phyloP scores from a whole-genome alignment of 768 basidiomycete genomes.

The Cubamyces lactineus region DNA sequence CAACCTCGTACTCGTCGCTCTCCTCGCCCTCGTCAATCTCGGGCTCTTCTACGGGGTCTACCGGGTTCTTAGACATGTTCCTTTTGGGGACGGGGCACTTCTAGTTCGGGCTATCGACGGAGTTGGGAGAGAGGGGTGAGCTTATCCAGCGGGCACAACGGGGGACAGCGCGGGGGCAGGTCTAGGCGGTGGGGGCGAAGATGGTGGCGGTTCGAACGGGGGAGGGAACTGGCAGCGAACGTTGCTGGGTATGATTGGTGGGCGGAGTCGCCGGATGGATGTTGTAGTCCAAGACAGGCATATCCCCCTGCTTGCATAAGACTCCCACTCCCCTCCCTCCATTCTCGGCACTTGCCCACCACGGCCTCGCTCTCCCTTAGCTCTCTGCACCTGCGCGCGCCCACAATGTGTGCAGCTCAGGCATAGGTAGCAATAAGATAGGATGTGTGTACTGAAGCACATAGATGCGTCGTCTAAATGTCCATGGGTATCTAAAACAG shows the following conservation, averaged over 20 bases:
- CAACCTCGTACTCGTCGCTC: conserved; percentile 37
- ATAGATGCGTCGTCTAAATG: neutral
- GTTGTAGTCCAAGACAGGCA: conserved; percentile 3
- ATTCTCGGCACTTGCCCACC: neutral
- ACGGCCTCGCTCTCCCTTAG: neutral
- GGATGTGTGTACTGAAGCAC: neutral
- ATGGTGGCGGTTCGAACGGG: neutral
- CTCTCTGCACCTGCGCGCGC: neutral
- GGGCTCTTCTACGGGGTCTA: conserved; percentile 21
- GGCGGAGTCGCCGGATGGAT: neutral
- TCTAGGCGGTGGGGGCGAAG: neutral
- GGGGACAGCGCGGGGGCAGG: neutral
- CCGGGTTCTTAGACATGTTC: conserved; percentile 19
- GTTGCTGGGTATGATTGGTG: conserved; percentile 25
- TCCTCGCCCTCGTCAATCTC: conserved; percentile 31
- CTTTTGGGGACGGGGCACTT: neutral
- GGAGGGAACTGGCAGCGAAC: conserved; percentile 15
- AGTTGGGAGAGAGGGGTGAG: neutral
- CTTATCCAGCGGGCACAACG: neutral
- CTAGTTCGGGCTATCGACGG: neutral
- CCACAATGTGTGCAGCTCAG: too few species aligned
- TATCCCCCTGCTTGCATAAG: conserved; percentile 19
- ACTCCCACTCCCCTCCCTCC: conserved; percentile 16
- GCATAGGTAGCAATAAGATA: too few species aligned
- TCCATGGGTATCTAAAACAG: neutral